Base-by-base conservation (phyloP, 2,329 filamentous ascomycete species). In the Zymoseptoria ardabiliae region DNA sequence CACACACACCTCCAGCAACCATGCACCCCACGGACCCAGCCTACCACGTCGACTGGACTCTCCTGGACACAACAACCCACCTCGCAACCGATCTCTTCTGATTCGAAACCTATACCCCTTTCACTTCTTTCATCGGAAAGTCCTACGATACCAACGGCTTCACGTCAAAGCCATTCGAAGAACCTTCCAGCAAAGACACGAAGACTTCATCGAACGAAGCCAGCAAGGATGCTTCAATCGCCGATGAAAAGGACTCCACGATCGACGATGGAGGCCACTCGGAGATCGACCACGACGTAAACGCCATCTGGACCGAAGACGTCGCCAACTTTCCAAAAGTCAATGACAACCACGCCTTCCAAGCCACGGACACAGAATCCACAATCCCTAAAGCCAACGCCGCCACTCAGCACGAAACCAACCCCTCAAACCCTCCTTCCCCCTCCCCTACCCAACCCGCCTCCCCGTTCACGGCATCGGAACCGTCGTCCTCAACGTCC, bases 11-110 rank as follows among this genome's bases (percentile, higher is more conserved):
- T 3, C 13, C 17, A n/a, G 9, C 35, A 6, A 17, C 49, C 19
- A 66, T 67, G 65, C 23, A 63, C 17, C 65, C 65, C 1, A 58
- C 30, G 21, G 62, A 61, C 22, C 11, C 49, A n/a, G 59, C 54
- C 3, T 67, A 65, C 50, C 53, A 63, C 48, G 49, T 54, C 23
- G 65, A 67, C 48, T 67, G 63, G 62, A 54, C 63, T 30, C 61
- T 56, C 55, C 60, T 57, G 13, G 55, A 55, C 61, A 51, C 60
- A 23, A 52, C 58, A 3, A 62, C 66, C 22, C 64, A 66, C 53
- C 50, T 64, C 52, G 63, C 61, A 30, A 65, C 58, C 50, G 41
- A 65, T 49, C 65, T 63, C 21, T 61, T 61, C 35, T 65, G 63
- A 61, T 67, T 66, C 50, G 52, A 48, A 35, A 55, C 21, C 49